Conservation (phyloP, 495 filamentous ascomycete species). For the Immersiella caudata region DNA sequence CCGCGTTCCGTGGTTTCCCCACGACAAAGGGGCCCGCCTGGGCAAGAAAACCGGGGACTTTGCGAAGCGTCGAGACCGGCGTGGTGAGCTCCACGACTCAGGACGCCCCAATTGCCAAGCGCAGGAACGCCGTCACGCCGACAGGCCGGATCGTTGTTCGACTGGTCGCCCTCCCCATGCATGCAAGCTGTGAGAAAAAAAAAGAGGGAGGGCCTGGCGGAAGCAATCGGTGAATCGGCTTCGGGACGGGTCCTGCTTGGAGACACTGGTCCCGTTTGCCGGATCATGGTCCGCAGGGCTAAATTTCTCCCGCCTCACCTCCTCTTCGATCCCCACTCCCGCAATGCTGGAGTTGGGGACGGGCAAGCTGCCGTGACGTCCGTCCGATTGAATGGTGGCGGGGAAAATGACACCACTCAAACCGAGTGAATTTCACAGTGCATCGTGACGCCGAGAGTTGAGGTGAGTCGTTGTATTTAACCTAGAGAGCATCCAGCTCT, state of each 20-base stretch:
- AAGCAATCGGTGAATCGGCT: constrained; percentile 8
- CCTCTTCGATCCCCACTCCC: constrained; percentile 21
- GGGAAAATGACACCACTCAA: constrained; percentile 38
- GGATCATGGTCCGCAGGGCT: constrained; percentile 31
- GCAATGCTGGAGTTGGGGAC: constrained; percentile 26
- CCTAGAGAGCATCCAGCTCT: constrained; percentile 7
- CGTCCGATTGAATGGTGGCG: constrained; percentile 34
- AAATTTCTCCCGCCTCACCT: constrained; percentile 40
- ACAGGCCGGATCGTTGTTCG: constrained; percentile 7
- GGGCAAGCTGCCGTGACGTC: constrained; percentile 37
- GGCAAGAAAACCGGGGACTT: constrained; percentile 1
- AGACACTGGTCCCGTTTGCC: constrained; percentile 3
- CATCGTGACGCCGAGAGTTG: constrained; percentile 32
- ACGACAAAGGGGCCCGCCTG: neutral
- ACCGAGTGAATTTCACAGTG: constrained; percentile 2
- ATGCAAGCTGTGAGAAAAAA: constrained; percentile 5
- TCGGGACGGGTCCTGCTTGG: constrained; percentile 12
- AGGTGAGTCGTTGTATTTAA: constrained; percentile 29
- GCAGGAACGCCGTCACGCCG: constrained; percentile 6
- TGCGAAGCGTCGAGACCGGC: neutral
- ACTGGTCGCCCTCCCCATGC: constrained; percentile 10
- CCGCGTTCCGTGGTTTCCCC: neutral
- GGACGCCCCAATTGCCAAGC: neutral
- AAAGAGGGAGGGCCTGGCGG: constrained; percentile 1
- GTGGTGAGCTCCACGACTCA: neutral